A percentile compares a stretch with the other conserved stretches of the same genome.
Evolutionary conservation across 768 basidiomycete genomes (phyloP).

Genomic region (Hysterangium stoloniferum): DNA sequence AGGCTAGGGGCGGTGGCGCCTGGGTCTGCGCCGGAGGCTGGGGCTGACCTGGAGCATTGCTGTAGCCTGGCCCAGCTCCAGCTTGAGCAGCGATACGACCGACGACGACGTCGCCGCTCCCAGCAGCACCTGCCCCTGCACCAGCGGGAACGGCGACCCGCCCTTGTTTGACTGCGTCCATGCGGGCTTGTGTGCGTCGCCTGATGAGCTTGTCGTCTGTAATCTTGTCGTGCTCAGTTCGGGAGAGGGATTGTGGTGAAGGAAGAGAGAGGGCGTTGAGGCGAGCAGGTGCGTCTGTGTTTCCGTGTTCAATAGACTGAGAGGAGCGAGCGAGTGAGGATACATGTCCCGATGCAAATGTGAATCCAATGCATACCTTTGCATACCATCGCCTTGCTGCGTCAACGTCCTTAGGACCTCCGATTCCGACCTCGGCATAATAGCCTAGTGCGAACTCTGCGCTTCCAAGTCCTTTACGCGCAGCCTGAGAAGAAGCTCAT

Average conservation of each 20-base stretch:
- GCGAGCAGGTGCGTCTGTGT: conserved; percentile 71
- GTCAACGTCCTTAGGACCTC: conserved; percentile 53
- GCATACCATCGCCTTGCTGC: conserved; percentile 75
- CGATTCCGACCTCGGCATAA: conserved; percentile 89
- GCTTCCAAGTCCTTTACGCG: conserved; percentile 60
- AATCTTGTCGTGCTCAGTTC: conserved; percentile 72
- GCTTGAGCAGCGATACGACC: not conserved
- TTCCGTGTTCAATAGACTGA: conserved; percentile 76
- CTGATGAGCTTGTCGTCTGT: conserved; percentile 78
- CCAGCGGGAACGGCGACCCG: conserved; percentile 12
- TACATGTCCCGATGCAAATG: too few species aligned
- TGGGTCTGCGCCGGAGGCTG: conserved; percentile 30
- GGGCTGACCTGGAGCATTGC: conserved; percentile 27
- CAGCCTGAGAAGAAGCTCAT: conserved; percentile 35
- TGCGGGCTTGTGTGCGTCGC: conserved; percentile 65
- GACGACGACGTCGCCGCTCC: not conserved
- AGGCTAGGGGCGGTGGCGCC: conserved; percentile 5
- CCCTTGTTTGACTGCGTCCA: conserved; percentile 39
- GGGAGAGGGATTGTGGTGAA: conserved; percentile 55
- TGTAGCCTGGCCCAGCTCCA: conserved; percentile 1
- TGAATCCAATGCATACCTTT: too few species aligned
- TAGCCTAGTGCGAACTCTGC: conserved; percentile 97
- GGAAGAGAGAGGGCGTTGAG: conserved; percentile 60
- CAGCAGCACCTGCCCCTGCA: conserved; percentile 16
- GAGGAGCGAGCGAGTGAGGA: conserved; percentile 1